Percentiles rank a stretch among this genome's conserved stretches.
phyloP scores from a whole-genome alignment of 352 stramenopile genomes.

The Phytophthora pistaciae region DNA sequence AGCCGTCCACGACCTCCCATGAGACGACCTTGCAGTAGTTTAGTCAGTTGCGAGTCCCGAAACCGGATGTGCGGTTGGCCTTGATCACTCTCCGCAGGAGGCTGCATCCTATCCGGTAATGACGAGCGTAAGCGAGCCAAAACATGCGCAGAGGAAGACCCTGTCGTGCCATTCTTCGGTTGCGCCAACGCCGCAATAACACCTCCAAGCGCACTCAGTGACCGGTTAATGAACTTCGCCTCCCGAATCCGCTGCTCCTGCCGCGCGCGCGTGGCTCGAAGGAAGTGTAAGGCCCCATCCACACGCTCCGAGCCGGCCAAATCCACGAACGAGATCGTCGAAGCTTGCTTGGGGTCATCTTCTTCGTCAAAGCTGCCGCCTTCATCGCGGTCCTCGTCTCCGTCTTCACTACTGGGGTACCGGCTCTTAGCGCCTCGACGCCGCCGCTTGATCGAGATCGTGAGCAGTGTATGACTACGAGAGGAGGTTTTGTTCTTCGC shows the following conservation, averaged over 20 bases:
- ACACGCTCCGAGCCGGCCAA: slow-evolving; percentile 76
- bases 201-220: slow-evolving; percentile 69
- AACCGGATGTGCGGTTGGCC: slow-evolving; percentile 61
- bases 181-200: slow-evolving; percentile 70
- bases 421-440: slow-evolving; percentile 8
- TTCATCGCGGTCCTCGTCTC: slow-evolving; percentile 20
- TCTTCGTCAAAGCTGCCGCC: neutral
- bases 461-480: slow-evolving; percentile 75
- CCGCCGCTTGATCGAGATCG: slow-evolving; percentile 51
- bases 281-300: slow-evolving; percentile 60
- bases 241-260: slow-evolving; percentile 77
- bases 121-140: slow-evolving; percentile 14
- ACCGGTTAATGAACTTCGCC: slow-evolving; percentile 85
- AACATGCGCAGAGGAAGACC: slow-evolving; percentile 1
- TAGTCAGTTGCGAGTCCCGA: slow-evolving; percentile 80
- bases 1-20: slow-evolving; percentile 52
- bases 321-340: slow-evolving; percentile 76
- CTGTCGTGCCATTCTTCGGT: slow-evolving; percentile 14
- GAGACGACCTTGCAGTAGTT: slow-evolving; percentile 66
- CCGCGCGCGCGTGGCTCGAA: slow-evolving; percentile 53
- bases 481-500: slow-evolving; percentile 76
- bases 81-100: slow-evolving; percentile 13
- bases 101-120: slow-evolving; percentile 9
- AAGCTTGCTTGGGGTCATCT: slow-evolving; percentile 20
- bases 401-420: slow-evolving; percentile 18